Base-by-base conservation (phyloP, 345 rosid genomes). In the Nasturtium officinale region DNA sequence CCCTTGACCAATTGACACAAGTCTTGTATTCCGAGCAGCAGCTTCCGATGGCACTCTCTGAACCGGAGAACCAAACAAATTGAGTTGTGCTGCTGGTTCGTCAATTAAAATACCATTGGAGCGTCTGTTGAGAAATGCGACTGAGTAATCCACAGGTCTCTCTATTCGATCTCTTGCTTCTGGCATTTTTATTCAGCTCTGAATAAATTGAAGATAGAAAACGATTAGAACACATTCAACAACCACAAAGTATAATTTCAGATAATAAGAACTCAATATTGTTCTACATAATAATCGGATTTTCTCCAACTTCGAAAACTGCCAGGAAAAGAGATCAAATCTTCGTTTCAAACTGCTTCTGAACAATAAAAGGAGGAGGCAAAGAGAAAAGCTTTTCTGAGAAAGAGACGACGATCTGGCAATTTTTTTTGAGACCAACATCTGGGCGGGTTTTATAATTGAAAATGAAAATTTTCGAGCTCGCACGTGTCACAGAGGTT, bases 101-200 rank as follows among this genome's bases (percentile, higher is more conserved):
- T 85, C 89, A 9, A 65, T 46, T 2, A 78, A 65, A n/a, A 84
- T 17, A 13, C 86, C 86, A 61, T 58, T 74, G 0, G 82, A 69
- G 0, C 90, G 85, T 71, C 91, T 68, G 2, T 61, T 82, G 40
- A 86, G 74, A 40, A 79, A 88, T 50, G 78, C 70, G 0, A 80
- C 78, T 0, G 86, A 83, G 11, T 85, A 23, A 61, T 94, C 97
- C 0, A 88, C 80, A 0, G 85, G 73, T 71, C 96, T 82, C 30
- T 72, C 69, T 15, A 87, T 55, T 52, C 98, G 74, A 57, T 94
- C 98, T 75, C 98, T 84, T 20, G 97, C 60, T 69, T 88, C 90
- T 17, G 90, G 77, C 96, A 90, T 88, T 75, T 4, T 63, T 25
- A 47, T 53, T 20, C 17, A 37, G 0, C 52, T 33, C 79, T 58